Percentiles rank a stretch among this genome's conserved stretches.
These are phyloP conservation scores for Scheffersomyces spartinae DNA, from an alignment of 805 yeast genomes.

Conservation along the genomic window DNA sequence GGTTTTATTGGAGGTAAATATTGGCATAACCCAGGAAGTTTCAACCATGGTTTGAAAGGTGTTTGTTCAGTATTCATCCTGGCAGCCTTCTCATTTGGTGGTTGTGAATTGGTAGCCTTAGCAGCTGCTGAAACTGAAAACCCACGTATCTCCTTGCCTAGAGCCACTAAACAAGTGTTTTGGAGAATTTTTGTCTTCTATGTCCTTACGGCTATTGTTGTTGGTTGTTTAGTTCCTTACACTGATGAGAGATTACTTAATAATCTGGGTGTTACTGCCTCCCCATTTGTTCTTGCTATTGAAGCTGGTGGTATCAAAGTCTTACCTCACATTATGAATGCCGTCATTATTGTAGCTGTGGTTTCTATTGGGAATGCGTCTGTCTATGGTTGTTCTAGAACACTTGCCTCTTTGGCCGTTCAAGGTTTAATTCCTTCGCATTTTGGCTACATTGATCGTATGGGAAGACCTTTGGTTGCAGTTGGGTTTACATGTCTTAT, in stretches of 20 bases:
- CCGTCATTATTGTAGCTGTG: slow-evolving; percentile 61
- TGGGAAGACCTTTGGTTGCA: slow-evolving; percentile 32
- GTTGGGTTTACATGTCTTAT: slow-evolving; percentile 18
- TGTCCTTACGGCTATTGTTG: slow-evolving; percentile 11
- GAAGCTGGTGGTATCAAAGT: slow-evolving; percentile 49
- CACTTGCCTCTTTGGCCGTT: slow-evolving; percentile 55
- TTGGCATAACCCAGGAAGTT: slow-evolving; percentile 46
- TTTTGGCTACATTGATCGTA: slow-evolving; percentile 27
- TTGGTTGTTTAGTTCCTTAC: slow-evolving; percentile 34
- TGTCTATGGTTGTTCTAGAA: slow-evolving; percentile 62
- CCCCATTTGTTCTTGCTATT: slow-evolving; percentile 71
- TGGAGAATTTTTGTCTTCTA: slow-evolving; percentile 31
- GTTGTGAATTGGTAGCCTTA: slow-evolving; percentile 29
- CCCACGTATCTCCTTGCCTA: slow-evolving; percentile 25
- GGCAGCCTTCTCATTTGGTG: slow-evolving; percentile 32
- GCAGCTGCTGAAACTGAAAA: slow-evolving; percentile 31
- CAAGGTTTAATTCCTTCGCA: slow-evolving; percentile 57
- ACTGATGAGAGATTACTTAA: slow-evolving; percentile 33
- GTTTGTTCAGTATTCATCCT: slow-evolving; percentile 28
- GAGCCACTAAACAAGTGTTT: slow-evolving; percentile 31
- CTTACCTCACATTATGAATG: slow-evolving; percentile 64
- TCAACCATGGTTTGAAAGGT: slow-evolving; percentile 35
- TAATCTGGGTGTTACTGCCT: slow-evolving; percentile 48
- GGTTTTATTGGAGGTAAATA: slow-evolving; percentile 40
- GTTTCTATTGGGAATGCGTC: slow-evolving; percentile 71